phyloP scores from a whole-genome alignment of 768 basidiomycete species.

The Psilocybe tampanensis region DNA sequence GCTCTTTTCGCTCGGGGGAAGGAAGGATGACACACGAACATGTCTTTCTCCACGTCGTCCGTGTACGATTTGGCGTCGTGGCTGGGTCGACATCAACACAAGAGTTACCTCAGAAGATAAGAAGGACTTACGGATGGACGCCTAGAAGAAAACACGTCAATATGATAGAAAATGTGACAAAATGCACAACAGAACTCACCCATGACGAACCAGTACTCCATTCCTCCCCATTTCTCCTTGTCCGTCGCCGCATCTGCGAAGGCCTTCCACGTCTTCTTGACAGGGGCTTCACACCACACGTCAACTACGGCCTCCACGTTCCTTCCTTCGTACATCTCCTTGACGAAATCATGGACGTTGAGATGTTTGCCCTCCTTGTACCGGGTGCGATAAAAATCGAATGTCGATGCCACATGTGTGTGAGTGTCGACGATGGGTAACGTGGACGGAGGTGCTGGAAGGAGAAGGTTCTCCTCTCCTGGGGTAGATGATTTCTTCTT shows the following conservation, averaged over 20 bases:
- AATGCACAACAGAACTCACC: slow-evolving; percentile 44
- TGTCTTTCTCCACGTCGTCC: slow-evolving; percentile 66
- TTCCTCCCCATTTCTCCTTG: slow-evolving; percentile 64
- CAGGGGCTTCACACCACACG: slow-evolving; percentile 88
- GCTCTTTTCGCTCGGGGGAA: not conserved
- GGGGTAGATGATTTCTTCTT: slow-evolving; percentile 42
- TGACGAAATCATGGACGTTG: slow-evolving; percentile 71
- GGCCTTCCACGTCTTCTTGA: slow-evolving; percentile 63
- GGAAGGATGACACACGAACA: slow-evolving; percentile 43
- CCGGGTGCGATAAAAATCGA: slow-evolving; percentile 56
- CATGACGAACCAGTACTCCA: slow-evolving; percentile 85
- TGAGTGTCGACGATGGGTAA: slow-evolving; percentile 77
- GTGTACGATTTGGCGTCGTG: slow-evolving; percentile 75
- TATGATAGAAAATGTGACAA: not conserved
- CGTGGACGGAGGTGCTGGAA: slow-evolving; percentile 37
- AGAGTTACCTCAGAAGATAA: not conserved
- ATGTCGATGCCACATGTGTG: slow-evolving; percentile 82
- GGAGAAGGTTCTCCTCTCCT: slow-evolving; percentile 36
- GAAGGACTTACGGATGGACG: slow-evolving; percentile 67
- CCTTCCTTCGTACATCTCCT: slow-evolving; percentile 56
- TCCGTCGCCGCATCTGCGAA: slow-evolving; percentile 72
- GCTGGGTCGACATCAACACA: slow-evolving; percentile 30
- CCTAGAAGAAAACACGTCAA: slow-evolving; percentile 38
- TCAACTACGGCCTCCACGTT: slow-evolving; percentile 74
- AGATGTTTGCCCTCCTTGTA: slow-evolving; percentile 60